Base-by-base conservation (phyloP, 176 grass and related monocot genomes). In the Microstegium vimineum region DNA sequence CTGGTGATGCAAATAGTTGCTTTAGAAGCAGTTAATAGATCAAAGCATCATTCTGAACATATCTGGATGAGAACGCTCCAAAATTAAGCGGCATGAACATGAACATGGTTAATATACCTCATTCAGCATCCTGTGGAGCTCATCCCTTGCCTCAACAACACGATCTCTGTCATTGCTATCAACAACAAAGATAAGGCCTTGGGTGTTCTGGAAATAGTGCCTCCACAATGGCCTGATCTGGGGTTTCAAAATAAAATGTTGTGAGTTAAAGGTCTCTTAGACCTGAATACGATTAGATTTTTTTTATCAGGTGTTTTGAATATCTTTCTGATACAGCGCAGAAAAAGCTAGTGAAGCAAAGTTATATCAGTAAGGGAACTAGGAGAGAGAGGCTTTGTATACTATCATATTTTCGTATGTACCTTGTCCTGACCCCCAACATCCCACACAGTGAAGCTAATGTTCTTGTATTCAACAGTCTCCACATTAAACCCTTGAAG, bases 391-490 rank as follows among this genome's bases (percentile, higher is more conserved):
- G 12, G 43, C 34, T 51, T 35, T 16, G 33, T 5, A 45, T 49
- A 38, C 62, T 77, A 41, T 76, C 45, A 10, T 3, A 62, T 35
- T 77, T 41, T 81, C 66, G 12, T 0, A 62, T 36, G 42, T 82
- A 91, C 92, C 92, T 94, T 94, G 80, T 94, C 92, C 77, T 94
- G 92, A 82, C 92, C 89, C 80, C 89, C 92, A 0, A 94, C 92
- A 87, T 94, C 92, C 92, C 92, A 94, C 16, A 94, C 92, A 63
- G 89, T 94, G 86, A 94, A 94, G 80, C 92, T 94, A 78, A 94
- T 94, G 83, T 94, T 94, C 83, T 94, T 94, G 80, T 94, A 94
- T 66, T 94, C 92, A 10, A 94, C 92, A 82, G 92, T 91, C 89
- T 94, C 89, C 75, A 94, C 92, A 77, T 91, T 94, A 61, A 94